phyloP scores from a whole-genome alignment of 73 alveolate genomes.

The Symbiodinium natans region DNA sequence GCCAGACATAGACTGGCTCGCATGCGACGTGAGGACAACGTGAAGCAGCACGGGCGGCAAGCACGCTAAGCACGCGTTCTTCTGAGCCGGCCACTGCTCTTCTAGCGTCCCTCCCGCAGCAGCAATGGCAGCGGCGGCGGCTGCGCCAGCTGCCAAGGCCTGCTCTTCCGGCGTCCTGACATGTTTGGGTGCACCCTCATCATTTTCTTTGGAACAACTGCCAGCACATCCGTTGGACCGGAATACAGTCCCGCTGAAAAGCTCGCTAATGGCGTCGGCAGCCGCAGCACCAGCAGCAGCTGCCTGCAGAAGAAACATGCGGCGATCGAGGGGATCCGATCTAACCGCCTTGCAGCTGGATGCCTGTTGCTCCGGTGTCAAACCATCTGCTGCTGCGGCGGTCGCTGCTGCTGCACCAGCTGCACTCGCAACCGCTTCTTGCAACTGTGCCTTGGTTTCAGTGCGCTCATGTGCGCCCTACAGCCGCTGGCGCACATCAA shows the following conservation, averaged over 20 bases:
- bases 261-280: not conserved
- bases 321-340: no score
- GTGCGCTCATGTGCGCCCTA: no score
- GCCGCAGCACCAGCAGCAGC: constrained; percentile 5
- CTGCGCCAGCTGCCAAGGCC: not conserved
- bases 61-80: no score
- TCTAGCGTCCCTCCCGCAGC: not conserved
- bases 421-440: not conserved
- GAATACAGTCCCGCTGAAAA: not conserved
- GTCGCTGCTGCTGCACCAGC: not conserved
- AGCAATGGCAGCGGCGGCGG: not conserved
- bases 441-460: not conserved
- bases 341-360: no score
- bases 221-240: no score
- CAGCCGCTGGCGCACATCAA: no score
- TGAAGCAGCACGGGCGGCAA: no score
- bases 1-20: no score
- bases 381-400: not conserved
- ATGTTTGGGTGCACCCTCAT: no score
- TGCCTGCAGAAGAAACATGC: not conserved
- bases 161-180: not conserved
- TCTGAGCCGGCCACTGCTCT: not conserved
- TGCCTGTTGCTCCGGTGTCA: not conserved
- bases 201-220: no score
- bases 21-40: no score